Evolutionary conservation across 257 asterid species (phyloP).

Genomic region (Verbena officinalis): DNA sequence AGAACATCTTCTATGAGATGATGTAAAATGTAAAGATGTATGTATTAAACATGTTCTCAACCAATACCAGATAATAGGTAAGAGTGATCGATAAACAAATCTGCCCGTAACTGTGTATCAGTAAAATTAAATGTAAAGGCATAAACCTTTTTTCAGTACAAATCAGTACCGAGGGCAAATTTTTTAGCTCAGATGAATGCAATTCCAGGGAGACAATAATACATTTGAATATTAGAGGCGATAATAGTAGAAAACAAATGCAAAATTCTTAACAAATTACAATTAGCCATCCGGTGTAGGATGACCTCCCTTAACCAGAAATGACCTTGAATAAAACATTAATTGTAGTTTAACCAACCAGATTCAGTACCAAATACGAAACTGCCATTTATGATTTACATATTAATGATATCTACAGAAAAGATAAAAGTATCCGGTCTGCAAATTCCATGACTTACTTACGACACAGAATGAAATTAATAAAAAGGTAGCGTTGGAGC

Average conservation of each 20-base stretch:
- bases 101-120: neutral
- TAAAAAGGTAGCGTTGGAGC: neutral
- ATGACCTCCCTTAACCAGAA: slow-evolving; percentile 20
- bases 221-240: slow-evolving; percentile 11
- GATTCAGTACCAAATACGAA: slow-evolving; percentile 6
- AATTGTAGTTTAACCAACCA: slow-evolving; percentile 1
- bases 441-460: slow-evolving; percentile 6
- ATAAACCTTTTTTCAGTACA: slow-evolving; percentile 6
- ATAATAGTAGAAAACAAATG: slow-evolving; percentile 1
- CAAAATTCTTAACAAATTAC: neutral
- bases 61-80: neutral
- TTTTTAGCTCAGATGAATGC: too few species aligned
- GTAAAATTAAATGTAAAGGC: neutral
- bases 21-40: neutral
- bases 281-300: slow-evolving; percentile 6
- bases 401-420: too few species aligned
- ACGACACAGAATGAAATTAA: neutral
- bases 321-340: slow-evolving; percentile 5
- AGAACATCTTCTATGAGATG: neutral
- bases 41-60: neutral
- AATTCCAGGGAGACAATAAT: neutral
- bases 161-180: neutral
- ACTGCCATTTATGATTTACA: too few species aligned
- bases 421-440: too few species aligned
- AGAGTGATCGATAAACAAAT: neutral